These are phyloP conservation scores for Lachnum nothofagi DNA, from an alignment of 2,329 filamentous ascomycete genomes.

Conservation along the genomic window DNA sequence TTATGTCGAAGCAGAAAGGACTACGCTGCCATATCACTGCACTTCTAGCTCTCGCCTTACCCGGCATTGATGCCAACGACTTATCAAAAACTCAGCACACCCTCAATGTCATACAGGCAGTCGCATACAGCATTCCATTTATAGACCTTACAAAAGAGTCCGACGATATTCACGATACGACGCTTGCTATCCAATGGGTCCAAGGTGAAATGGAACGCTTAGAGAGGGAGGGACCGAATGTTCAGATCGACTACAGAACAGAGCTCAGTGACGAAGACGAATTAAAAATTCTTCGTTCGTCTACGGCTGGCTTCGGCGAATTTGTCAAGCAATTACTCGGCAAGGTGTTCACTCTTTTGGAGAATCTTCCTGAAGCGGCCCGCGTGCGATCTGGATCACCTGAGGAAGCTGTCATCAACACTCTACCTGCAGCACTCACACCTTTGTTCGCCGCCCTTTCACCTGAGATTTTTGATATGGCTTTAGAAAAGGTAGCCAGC, in stretches of 20 bases:
- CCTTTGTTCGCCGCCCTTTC: constrained; percentile 87
- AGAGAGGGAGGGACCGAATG: constrained; percentile 77
- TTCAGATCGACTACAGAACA: constrained; percentile 77
- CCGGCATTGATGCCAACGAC: constrained; percentile 96
- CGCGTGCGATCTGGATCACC: constrained; percentile 84
- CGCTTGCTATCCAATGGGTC: constrained; percentile 85
- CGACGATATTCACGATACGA: constrained; percentile 65
- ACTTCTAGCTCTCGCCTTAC: constrained; percentile 82
- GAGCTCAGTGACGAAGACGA: constrained; percentile 84
- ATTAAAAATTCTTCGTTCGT: constrained; percentile 81
- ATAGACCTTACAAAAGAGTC: constrained; percentile 69
- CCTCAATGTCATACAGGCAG: constrained; percentile 88
- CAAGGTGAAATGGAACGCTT: constrained; percentile 90
- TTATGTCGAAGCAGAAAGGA: constrained; percentile 90
- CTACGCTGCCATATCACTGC: constrained; percentile 95
- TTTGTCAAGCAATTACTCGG: constrained; percentile 87
- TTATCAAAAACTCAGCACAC: constrained; percentile 94
- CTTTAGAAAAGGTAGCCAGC: constrained; percentile 82
- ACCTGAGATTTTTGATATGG: constrained; percentile 86
- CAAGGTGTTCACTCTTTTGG: constrained; percentile 88
- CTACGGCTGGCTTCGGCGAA: constrained; percentile 87
- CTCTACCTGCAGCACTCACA: constrained; percentile 82
- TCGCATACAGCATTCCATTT: constrained; percentile 94
- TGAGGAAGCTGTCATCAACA: constrained; percentile 96
- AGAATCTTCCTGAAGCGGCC: constrained; percentile 89